Percentiles rank a stretch among this genome's conserved stretches.
Conservation (phyloP, 768 basidiomycete genomes). For the Psilocybe cyanescens region DNA sequence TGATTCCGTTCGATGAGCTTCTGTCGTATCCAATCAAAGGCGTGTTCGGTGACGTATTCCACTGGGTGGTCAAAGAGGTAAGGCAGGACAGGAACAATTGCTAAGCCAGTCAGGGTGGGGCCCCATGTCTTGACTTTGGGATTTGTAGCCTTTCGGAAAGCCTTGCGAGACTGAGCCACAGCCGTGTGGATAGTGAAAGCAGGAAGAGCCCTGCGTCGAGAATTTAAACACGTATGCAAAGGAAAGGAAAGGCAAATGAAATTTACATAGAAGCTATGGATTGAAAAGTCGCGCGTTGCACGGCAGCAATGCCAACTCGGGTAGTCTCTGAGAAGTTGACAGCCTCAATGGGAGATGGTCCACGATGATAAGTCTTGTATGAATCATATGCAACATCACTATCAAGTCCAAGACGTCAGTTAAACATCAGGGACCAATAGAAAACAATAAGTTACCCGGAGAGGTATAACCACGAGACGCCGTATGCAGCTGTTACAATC, state of each 20-base stretch:
- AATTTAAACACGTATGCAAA: background rate
- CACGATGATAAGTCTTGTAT: conserved; percentile 73
- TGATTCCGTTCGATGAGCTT: conserved; percentile 47
- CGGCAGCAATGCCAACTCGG: conserved; percentile 69
- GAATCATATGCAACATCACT: conserved; percentile 82
- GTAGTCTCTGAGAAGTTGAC: conserved; percentile 72
- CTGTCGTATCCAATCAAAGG: conserved; percentile 72
- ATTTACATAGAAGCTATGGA: conserved; percentile 80
- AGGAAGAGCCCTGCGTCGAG: conserved; percentile 66
- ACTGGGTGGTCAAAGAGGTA: conserved; percentile 83
- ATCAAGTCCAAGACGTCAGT: conserved; percentile 5
- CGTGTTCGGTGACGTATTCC: conserved; percentile 66
- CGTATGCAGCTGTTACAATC: conserved; percentile 78
- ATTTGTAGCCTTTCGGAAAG: conserved; percentile 62
- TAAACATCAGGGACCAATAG: background rate
- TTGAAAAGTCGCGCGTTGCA: conserved; percentile 80
- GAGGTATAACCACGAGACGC: conserved; percentile 82
- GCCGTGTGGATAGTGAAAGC: conserved; percentile 87
- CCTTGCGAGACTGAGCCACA: conserved; percentile 72
- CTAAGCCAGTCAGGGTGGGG: conserved; percentile 73
- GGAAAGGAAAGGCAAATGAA: conserved; percentile 1
- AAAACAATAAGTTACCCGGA: conserved; percentile 40
- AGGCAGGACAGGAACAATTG: conserved; percentile 74
- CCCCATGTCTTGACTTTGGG: conserved; percentile 71
- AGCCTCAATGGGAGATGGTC: conserved; percentile 70